phyloP scores from a whole-genome alignment of 108 stramenopile species.

The Seminavis robusta region DNA sequence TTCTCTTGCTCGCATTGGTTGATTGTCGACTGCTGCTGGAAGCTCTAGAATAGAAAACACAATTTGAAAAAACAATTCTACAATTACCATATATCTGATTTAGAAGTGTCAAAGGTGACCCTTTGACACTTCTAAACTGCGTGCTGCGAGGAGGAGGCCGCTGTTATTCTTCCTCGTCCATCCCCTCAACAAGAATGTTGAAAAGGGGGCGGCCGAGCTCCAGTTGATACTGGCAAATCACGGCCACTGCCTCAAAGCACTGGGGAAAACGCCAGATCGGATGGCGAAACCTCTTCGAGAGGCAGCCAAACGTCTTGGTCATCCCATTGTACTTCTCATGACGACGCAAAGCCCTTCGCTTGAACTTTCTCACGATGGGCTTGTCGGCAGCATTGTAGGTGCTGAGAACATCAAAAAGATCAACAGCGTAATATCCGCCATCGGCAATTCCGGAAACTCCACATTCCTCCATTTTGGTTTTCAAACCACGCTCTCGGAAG shows the following conservation, averaged over 20 bases:
- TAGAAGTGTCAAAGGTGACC: no score
- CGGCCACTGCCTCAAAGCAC: conserved; percentile 15
- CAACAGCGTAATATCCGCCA: neutral
- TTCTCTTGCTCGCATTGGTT: no score
- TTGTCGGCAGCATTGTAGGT: conserved; percentile 1
- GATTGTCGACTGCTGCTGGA: no score
- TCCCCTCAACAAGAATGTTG: conserved; percentile 6
- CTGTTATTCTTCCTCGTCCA: no score
- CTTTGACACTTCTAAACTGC: no score
- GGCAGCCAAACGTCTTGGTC: conserved; percentile 9
- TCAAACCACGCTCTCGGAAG: conserved; percentile 7
- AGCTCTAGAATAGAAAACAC: no score
- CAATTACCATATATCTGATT: no score
- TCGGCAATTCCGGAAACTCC: neutral
- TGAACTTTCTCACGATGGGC: conserved; percentile 2
- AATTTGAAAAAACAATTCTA: no score
- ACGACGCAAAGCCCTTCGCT: conserved; percentile 4
- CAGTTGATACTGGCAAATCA: conserved; percentile 16
- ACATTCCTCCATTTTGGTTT: neutral
- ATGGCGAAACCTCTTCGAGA: conserved; percentile 9
- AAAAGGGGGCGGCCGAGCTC: conserved; percentile 9
- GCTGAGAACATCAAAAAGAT: neutral
- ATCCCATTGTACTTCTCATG: conserved; percentile 20
- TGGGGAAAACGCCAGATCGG: neutral
- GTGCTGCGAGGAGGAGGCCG: no score